Evolutionary conservation across 1,139 yeast genomes (phyloP).

Genomic region (Taphrina pruni): DNA sequence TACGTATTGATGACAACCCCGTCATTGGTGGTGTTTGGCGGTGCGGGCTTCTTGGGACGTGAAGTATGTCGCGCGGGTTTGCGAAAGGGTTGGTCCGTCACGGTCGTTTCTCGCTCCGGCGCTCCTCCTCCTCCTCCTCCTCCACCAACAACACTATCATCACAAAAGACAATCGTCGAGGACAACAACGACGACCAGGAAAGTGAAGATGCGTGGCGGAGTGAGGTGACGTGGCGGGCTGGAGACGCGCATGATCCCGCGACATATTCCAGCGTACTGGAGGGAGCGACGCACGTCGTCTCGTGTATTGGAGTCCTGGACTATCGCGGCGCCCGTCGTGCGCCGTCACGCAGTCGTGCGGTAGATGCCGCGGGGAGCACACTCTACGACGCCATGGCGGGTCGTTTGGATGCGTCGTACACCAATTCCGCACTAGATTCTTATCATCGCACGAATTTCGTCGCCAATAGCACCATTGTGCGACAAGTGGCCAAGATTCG

Average conservation of each 20-base stretch:
- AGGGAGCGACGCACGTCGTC: slow-evolving; percentile 32
- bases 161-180: too few relatives aligned
- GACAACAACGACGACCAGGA: not conserved
- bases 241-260: slow-evolving; percentile 42
- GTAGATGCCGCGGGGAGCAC: slow-evolving; percentile 22
- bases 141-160: not conserved
- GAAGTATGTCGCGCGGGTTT: slow-evolving; percentile 25
- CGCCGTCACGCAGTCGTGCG: slow-evolving; percentile 3
- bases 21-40: slow-evolving; percentile 39
- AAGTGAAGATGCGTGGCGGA: slow-evolving; percentile 28
- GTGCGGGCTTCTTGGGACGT: slow-evolving; percentile 41
- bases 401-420: not conserved
- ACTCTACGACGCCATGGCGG: slow-evolving; percentile 15
- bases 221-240: slow-evolving; percentile 38
- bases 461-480: slow-evolving; percentile 30
- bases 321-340: slow-evolving; percentile 39
- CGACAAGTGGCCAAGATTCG: not conserved
- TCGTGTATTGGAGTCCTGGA: slow-evolving; percentile 43
- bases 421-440: not conserved
- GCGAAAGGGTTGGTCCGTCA: slow-evolving; percentile 34
- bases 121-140: too few relatives aligned
- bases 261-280: slow-evolving; percentile 24
- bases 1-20: not conserved
- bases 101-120: slow-evolving; percentile 33
- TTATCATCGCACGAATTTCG: slow-evolving; percentile 35